Base-by-base conservation (phyloP, 2,329 filamentous ascomycete genomes). In the Colletotrichum tropicicola region DNA sequence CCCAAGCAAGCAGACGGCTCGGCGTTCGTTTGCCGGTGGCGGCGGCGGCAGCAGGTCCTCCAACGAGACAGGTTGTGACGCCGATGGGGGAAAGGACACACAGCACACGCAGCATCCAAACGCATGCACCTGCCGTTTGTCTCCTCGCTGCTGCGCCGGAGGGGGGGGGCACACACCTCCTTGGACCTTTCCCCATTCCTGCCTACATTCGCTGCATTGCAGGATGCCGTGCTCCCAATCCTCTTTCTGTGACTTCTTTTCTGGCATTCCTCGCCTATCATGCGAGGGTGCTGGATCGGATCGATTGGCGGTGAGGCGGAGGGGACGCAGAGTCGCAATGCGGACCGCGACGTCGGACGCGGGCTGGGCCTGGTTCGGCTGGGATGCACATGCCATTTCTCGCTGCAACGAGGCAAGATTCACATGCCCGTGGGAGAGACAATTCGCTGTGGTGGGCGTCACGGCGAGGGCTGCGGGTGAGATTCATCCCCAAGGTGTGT, bases 251-350 rank as follows among this genome's bases (percentile, higher is more conserved):
- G n/a, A n/a, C n/a, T 30, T 41, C 15, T 48, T 9, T 7, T 10
- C 25, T 23, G 17, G 13, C 9, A 12, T 19, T 32, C 19, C 23
- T 9, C 12, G 17, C 30, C 35, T 48, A 44, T 23, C 27, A 47
- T 53, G n/a, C 17, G 13, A 53, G 15, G 30, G 19, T 32, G 10
- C 41, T 19, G 43, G 37, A 13, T n/a, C 6, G 17, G 44, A 45
- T 62, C 44, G 49, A 61, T 61, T 61, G 49, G 57, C 61, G 62
- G 57, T 60, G 61, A 53, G 32, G 21, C 25, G 6, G 17, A 19
- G 8, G 17, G 6, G 12, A 21, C 25, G 32, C n/a, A 51, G n/a
- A 30, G 21, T 15, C n/a, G 19, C 21, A 10, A 44, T 17, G 27
- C 47, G 21, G 56, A 32, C 48, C 19, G 19, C 27, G 47, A 45